Conservation (phyloP, 1,284 basidiomycete genomes). For the Tilletia horrida region DNA sequence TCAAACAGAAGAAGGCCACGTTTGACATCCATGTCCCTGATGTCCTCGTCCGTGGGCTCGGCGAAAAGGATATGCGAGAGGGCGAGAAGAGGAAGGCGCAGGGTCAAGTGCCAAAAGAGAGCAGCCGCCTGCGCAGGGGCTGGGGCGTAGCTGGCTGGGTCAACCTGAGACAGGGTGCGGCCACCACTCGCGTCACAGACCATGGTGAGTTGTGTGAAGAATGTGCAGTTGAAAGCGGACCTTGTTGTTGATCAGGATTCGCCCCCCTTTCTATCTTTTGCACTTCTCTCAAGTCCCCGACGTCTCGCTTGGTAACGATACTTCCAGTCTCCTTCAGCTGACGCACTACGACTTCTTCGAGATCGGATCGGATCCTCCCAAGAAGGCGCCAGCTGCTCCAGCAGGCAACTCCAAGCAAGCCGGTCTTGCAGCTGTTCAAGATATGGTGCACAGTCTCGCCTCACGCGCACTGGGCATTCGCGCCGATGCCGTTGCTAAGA, state of each 20-base stretch:
- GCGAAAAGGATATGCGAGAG: slow-evolving; percentile 33
- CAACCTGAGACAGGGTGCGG: slow-evolving; percentile 32
- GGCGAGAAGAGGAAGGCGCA: slow-evolving; percentile 26
- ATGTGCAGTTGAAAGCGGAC: not conserved
- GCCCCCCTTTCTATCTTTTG: no score
- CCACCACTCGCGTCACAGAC: slow-evolving; percentile 35
- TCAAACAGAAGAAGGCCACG: slow-evolving; percentile 34
- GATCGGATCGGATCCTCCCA: slow-evolving; percentile 27
- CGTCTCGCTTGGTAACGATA: slow-evolving; percentile 29
- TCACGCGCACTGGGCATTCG: slow-evolving; percentile 42
- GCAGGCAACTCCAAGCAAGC: no score
- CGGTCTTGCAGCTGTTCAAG: not conserved
- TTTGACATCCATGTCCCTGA: slow-evolving; percentile 43
- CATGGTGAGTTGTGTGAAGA: slow-evolving; percentile 24
- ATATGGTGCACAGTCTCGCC: slow-evolving; percentile 21
- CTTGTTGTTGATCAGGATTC: not conserved
- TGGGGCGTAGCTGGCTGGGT: slow-evolving; percentile 40
- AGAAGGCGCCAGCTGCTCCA: not conserved
- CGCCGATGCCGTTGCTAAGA: slow-evolving; percentile 40
- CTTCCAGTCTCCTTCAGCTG: slow-evolving; percentile 36
- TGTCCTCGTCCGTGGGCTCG: slow-evolving; percentile 39
- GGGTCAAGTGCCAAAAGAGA: not conserved
- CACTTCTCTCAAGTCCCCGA: slow-evolving; percentile 19
- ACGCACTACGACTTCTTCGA: slow-evolving; percentile 50
- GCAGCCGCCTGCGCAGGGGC: slow-evolving; percentile 15